Evolutionary conservation across 441 rosid genomes (phyloP).

Genomic region (Pelargonium cotyledonis): DNA sequence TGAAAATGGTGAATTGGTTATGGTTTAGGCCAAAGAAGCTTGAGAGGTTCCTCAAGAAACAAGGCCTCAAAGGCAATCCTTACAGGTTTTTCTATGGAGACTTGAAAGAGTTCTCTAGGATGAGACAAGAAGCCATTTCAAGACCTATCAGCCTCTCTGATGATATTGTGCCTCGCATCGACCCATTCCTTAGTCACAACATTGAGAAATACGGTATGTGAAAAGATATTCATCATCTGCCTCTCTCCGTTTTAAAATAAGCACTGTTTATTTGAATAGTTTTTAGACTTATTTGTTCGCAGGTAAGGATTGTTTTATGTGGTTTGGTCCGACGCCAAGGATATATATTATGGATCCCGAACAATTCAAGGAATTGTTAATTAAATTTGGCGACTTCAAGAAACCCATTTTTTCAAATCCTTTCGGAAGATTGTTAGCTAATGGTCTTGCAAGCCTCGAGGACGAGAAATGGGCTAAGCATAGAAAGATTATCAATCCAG

Average conservation of each 20-base stretch:
- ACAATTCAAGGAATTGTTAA: conserved; percentile 9
- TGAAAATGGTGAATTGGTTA: conserved; percentile 20
- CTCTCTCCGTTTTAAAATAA: not conserved
- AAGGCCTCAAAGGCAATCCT: conserved; percentile 25
- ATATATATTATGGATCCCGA: not conserved
- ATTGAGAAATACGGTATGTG: conserved; percentile 16
- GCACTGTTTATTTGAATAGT: not conserved
- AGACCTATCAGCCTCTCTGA: conserved; percentile 20
- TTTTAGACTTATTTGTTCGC: not conserved
- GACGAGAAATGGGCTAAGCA: conserved; percentile 22
- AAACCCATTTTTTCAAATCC: conserved; percentile 1
- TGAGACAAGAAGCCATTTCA: conserved; percentile 12
- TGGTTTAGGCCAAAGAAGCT: conserved; percentile 29
- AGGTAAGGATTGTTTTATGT: conserved; percentile 20
- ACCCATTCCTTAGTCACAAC: conserved; percentile 12
- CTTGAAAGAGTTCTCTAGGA: conserved; percentile 3
- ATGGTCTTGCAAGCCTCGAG: conserved; percentile 9
- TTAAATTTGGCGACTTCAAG: not conserved
- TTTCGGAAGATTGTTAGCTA: not conserved
- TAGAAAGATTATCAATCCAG: conserved; percentile 24
- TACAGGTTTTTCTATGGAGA: conserved; percentile 25
- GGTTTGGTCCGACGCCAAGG: conserved; percentile 12
- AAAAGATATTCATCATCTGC: not conserved
- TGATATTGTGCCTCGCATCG: conserved; percentile 8
- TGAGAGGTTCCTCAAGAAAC: conserved; percentile 22